Evolutionary conservation across 805 yeast genomes (phyloP).

Genomic region (Peterozyma toletana): DNA sequence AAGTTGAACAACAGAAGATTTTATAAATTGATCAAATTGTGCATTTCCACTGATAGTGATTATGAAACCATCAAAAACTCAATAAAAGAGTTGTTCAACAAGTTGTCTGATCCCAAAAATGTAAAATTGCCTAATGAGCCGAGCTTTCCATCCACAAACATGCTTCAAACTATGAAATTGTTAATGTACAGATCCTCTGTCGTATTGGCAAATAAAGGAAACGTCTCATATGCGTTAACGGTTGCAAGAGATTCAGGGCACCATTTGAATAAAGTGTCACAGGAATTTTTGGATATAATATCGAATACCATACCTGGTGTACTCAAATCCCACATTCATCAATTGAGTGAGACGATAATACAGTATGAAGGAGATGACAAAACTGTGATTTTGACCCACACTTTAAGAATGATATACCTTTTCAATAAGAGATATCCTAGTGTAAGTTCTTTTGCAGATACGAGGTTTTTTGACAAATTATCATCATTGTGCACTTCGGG

Average conservation of each 20-base stretch:
- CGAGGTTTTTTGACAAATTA: conserved; percentile 36
- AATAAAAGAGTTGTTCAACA: conserved; percentile 52
- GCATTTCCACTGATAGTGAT: conserved; percentile 51
- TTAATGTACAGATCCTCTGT: conserved; percentile 56
- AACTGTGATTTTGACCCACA: conserved; percentile 20
- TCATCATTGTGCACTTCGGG: conserved; percentile 43
- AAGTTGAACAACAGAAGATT: conserved; percentile 52
- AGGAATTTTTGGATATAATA: conserved; percentile 50
- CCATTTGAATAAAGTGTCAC: conserved; percentile 29
- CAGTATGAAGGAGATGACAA: conserved; percentile 6
- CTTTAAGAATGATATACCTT: conserved; percentile 54
- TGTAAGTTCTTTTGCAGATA: conserved; percentile 32
- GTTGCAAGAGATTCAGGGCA: conserved; percentile 28
- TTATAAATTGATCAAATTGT: conserved; percentile 45
- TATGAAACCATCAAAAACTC: conserved; percentile 54
- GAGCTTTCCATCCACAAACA: conserved; percentile 14
- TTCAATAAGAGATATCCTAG: conserved; percentile 46
- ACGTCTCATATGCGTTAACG: conserved; percentile 46
- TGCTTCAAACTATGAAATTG: conserved; percentile 47
- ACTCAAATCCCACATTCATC: conserved; percentile 50
- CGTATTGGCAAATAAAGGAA: conserved; percentile 58
- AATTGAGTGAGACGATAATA: conserved; percentile 35
- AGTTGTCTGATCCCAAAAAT: conserved; percentile 45
- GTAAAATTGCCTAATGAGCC: conserved; percentile 23
- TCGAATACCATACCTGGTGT: conserved; percentile 57